Conservation (phyloP, 495 filamentous ascomycete species). For the Neurospora africana region DNA sequence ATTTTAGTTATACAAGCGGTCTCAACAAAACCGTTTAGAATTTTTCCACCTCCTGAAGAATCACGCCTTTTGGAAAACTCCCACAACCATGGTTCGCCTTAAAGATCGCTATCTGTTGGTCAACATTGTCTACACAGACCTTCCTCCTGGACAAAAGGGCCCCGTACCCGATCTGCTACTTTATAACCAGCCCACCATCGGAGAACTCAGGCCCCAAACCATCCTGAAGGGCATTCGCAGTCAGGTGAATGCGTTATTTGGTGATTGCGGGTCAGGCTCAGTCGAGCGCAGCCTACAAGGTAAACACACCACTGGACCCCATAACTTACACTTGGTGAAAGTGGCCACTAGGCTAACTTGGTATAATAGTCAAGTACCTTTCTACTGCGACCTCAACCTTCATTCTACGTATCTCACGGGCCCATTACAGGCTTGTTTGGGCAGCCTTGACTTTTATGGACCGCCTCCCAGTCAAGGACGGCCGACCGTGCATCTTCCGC, state of each 20-base stretch:
- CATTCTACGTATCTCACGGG: conserved; percentile 70
- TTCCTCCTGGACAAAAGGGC: conserved; percentile 25
- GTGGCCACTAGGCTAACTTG: not conserved
- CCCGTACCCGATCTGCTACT: conserved; percentile 47
- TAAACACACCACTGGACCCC: conserved; percentile 22
- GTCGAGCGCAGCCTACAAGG: conserved; percentile 54
- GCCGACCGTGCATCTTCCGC: conserved; percentile 59
- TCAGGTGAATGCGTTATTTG: conserved; percentile 62
- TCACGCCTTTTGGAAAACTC: not conserved
- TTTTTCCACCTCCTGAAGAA: not conserved
- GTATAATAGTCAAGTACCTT: conserved; percentile 73
- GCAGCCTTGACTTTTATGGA: conserved; percentile 75
- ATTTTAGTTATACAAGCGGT: not conserved
- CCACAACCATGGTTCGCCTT: conserved; percentile 72
- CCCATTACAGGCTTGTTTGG: conserved; percentile 79
- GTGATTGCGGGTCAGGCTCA: conserved; percentile 77
- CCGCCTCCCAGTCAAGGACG: conserved; percentile 47
- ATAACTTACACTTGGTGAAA: not conserved
- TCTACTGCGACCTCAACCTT: conserved; percentile 87
- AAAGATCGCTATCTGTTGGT: conserved; percentile 92
- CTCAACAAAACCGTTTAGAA: not conserved
- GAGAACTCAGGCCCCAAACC: conserved; percentile 48
- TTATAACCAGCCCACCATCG: conserved; percentile 67
- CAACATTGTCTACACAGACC: conserved; percentile 76
- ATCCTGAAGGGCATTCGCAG: conserved; percentile 59